phyloP scores from a whole-genome alignment of 345 rosid genomes.

The Linum trigynum region DNA sequence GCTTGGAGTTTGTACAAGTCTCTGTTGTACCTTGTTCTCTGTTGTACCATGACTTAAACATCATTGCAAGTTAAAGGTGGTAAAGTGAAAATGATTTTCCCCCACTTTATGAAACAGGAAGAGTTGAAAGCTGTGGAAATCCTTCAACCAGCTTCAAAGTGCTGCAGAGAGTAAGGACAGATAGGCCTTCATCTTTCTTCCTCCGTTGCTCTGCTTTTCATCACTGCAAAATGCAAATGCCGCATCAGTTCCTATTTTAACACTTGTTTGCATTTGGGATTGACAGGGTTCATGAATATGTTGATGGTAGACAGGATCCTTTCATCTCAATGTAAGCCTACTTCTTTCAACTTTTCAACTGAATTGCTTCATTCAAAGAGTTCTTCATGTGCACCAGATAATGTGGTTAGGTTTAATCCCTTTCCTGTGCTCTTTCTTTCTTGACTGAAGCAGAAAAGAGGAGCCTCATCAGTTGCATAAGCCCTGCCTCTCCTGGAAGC shows the following conservation, averaged over 20 bases:
- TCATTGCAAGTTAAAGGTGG: not conserved
- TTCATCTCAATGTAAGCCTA: conserved; percentile 20
- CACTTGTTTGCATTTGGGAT: not conserved
- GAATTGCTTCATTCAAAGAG: not conserved
- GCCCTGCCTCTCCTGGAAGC: conserved; percentile 20
- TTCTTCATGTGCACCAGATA: not conserved
- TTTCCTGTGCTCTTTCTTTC: not conserved
- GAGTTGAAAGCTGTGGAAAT: conserved; percentile 31
- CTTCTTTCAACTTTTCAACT: not conserved
- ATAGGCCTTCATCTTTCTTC: not conserved
- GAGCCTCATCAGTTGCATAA: conserved; percentile 9
- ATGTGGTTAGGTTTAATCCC: no score
- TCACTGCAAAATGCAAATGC: not conserved
- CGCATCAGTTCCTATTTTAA: not conserved
- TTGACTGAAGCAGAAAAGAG: conserved; percentile 19
- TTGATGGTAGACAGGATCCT: conserved; percentile 32
- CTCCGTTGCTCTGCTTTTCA: not conserved
- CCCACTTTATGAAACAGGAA: conserved; percentile 19
- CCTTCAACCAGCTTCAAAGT: conserved; percentile 26
- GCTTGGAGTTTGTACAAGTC: no score
- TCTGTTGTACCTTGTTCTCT: no score
- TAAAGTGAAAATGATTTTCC: not conserved
- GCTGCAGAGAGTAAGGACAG: conserved; percentile 34
- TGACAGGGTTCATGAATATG: conserved; percentile 36
- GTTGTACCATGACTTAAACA: no score